Base-by-base conservation (phyloP, 2,329 filamentous ascomycete species). In the Ceratocystis smalleyi region DNA sequence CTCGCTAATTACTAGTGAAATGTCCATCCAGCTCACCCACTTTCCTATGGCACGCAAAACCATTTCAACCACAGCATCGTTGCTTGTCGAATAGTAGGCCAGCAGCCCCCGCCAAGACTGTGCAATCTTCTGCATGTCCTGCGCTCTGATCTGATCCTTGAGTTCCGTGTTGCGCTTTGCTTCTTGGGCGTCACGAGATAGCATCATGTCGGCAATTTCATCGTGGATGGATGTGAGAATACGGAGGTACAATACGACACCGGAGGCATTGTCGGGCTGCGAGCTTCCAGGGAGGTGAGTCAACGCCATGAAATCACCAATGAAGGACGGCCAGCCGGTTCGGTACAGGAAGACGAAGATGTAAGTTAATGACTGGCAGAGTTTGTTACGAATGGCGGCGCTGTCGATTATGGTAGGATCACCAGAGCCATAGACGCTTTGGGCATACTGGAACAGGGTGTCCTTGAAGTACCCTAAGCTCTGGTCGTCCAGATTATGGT, bases 1-100 rank as follows among this genome's bases (percentile, higher is more conserved):
- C 72, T 91, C 84, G 74, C 95, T 95, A 70, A 99, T 89, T 55
- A 99, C 85, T 65, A 99, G 79, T 61, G 88, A 88, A 70, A 99
- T 97, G 72, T 97, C 94, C 71, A 95, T 95, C 94, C 94, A 99
- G 80, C 91, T 95, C 67, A 96, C 91, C 92, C 94, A 99, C 73
- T 92, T 94, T 45, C 90, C 91, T 68, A 99, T 84, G n/a, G 91
- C 87, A 75, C 87, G 90, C 63, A 99, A 80, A 70, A 89, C 91
- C 80, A 95, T 85, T 73, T 96, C 91, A 54, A 95, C 81, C 65
- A 97, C 81, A 51, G 76, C 73, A 71, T 91, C 85, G 69, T 87
- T 83, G 65, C 84, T 79, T 71, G 82, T 82, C 69, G 81, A 79
- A 81, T 91, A 97, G 70, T 86, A 83, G 10, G 83, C 80, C 64